These are phyloP conservation scores for Lactarius hengduanensis DNA, from an alignment of 768 basidiomycete species.

Conservation along the genomic window DNA sequence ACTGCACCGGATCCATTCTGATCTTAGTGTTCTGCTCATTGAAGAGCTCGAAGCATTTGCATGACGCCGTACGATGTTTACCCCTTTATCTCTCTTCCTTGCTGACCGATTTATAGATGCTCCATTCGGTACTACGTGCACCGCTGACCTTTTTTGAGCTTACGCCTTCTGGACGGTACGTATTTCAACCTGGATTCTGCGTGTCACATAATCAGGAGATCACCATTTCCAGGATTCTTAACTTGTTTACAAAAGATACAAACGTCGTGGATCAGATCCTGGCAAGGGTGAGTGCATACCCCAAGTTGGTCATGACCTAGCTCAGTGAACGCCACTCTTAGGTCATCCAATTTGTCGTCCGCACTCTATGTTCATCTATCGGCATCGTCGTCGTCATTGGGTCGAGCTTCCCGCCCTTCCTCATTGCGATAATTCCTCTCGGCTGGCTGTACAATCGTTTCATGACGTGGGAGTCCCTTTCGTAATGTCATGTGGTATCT, in stretches of 20 bases:
- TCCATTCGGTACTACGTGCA: slow-evolving; percentile 74
- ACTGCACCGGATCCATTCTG: slow-evolving; percentile 55
- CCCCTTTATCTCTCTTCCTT: neutral
- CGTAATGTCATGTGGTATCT: neutral
- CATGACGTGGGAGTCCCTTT: slow-evolving; percentile 57
- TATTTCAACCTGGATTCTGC: slow-evolving; percentile 2
- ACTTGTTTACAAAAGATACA: slow-evolving; percentile 87
- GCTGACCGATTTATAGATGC: slow-evolving; percentile 52
- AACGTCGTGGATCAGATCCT: slow-evolving; percentile 86
- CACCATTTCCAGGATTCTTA: slow-evolving; percentile 60
- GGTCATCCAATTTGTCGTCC: slow-evolving; percentile 66
- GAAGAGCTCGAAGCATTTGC: slow-evolving; percentile 69
- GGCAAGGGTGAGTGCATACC: slow-evolving; percentile 46
- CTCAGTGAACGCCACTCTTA: slow-evolving; percentile 23
- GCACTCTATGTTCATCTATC: slow-evolving; percentile 58
- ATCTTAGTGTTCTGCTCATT: slow-evolving; percentile 80
- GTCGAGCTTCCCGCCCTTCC: slow-evolving; percentile 76
- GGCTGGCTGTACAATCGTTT: slow-evolving; percentile 77
- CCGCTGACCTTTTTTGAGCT: slow-evolving; percentile 88
- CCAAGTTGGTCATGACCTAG: neutral
- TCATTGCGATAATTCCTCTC: slow-evolving; percentile 72
- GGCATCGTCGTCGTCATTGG: slow-evolving; percentile 75
- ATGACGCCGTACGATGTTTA: slow-evolving; percentile 59
- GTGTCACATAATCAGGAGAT: neutral
- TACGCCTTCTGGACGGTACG: slow-evolving; percentile 81